A percentile compares a stretch with the other conserved stretches of the same genome.
These are phyloP conservation scores for Zygoascus tannicola DNA, from an alignment of 805 yeast genomes.

Conservation along the genomic window DNA sequence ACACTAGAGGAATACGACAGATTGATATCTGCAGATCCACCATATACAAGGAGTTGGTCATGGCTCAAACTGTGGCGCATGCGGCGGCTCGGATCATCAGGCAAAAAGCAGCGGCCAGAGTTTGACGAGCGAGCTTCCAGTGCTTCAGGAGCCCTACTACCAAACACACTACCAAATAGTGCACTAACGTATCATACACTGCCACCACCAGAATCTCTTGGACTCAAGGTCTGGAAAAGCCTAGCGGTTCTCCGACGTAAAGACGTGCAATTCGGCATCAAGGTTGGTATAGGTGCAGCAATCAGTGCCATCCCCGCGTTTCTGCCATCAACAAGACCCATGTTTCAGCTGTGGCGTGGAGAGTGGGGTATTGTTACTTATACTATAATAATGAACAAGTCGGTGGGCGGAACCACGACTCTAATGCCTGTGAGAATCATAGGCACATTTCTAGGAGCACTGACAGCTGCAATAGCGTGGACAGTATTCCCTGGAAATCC, in stretches of 20 bases:
- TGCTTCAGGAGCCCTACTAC: background rate
- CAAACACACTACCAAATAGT: background rate
- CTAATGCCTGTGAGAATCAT: slow-evolving; percentile 43
- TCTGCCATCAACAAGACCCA: slow-evolving; percentile 42
- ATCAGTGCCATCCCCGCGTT: slow-evolving; percentile 60
- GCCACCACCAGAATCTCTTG: slow-evolving; percentile 4
- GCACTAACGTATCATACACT: slow-evolving; percentile 23
- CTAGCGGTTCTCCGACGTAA: slow-evolving; percentile 46
- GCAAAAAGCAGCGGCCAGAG: background rate
- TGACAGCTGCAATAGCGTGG: slow-evolving; percentile 55
- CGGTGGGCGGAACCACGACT: slow-evolving; percentile 76
- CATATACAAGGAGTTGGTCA: slow-evolving; percentile 32
- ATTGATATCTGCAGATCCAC: slow-evolving; percentile 3
- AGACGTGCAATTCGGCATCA: slow-evolving; percentile 68
- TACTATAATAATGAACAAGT: slow-evolving; percentile 75
- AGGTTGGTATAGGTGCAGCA: slow-evolving; percentile 73
- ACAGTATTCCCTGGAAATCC: slow-evolving; percentile 45
- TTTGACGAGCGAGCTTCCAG: background rate
- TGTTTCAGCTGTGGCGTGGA: slow-evolving; percentile 58
- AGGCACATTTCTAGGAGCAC: slow-evolving; percentile 70
- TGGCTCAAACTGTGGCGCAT: slow-evolving; percentile 48
- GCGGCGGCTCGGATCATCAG: background rate
- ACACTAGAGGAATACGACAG: slow-evolving; percentile 35
- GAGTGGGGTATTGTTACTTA: slow-evolving; percentile 83
- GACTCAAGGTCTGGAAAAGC: slow-evolving; percentile 27